Conservation (phyloP, 306 rosid genomes). For the Trichosanthes cucumerina region DNA sequence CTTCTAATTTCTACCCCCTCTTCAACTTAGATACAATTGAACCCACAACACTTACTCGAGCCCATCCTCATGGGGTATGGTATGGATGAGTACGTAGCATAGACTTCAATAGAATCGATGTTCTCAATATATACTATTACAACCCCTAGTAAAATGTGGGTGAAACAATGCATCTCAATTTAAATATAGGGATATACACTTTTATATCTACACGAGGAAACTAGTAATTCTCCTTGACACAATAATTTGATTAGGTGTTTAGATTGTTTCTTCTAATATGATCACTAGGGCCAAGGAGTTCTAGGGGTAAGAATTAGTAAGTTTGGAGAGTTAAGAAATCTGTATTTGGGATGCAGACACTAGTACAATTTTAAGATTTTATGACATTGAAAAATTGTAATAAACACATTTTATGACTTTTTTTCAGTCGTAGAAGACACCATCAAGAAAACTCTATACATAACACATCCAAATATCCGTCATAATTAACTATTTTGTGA, state of each 20-base stretch:
- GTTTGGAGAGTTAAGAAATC: too few relatives aligned
- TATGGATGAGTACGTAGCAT: background rate
- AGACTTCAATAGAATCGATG: background rate
- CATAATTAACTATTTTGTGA: too few relatives aligned
- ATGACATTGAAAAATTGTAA: too few relatives aligned
- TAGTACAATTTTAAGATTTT: too few relatives aligned
- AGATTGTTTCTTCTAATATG: background rate
- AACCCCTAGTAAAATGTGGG: background rate
- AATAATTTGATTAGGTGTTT: background rate
- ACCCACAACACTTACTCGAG: background rate
- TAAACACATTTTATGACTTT: too few relatives aligned
- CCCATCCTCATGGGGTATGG: background rate
- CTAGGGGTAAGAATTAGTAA: too few relatives aligned
- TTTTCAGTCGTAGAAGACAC: too few relatives aligned
- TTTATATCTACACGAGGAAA: background rate
- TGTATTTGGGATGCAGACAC: too few relatives aligned
- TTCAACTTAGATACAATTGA: background rate
- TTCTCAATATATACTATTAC: background rate
- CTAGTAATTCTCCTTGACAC: background rate
- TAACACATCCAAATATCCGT: too few relatives aligned
- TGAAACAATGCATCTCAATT: background rate
- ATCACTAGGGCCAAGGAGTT: too few relatives aligned
- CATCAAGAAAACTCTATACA: too few relatives aligned
- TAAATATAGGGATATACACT: background rate
- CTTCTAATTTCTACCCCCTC: background rate